phyloP scores from a whole-genome alignment of 2,329 filamentous ascomycete species.

The Pseudocercospora fuligena region DNA sequence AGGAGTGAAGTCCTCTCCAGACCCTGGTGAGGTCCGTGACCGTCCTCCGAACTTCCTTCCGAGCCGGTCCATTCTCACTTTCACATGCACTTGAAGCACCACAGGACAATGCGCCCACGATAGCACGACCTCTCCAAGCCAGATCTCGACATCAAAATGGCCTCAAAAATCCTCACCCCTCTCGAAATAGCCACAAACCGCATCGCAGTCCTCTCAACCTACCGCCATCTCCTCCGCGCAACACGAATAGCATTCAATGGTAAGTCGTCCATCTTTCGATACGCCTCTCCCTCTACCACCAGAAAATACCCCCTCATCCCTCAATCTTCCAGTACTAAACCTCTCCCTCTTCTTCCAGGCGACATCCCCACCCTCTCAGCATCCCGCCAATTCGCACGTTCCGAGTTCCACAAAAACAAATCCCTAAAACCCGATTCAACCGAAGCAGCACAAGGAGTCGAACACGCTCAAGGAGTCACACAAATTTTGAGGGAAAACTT shows the following conservation, averaged over 20 bases:
- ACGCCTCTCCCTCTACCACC: neutral
- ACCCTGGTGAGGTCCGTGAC: neutral
- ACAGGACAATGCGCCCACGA: slow-evolving; percentile 17
- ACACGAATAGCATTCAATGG: slow-evolving; percentile 83
- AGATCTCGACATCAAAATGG: slow-evolving; percentile 9
- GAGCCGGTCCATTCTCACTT: neutral
- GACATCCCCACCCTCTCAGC: slow-evolving; percentile 71
- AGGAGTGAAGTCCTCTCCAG: neutral
- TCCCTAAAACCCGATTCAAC: slow-evolving; percentile 56
- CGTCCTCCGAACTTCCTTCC: neutral
- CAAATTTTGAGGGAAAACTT: slow-evolving; percentile 80
- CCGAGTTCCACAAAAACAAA: slow-evolving; percentile 70
- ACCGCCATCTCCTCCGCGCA: slow-evolving; percentile 80
- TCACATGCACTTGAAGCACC: slow-evolving; percentile 17
- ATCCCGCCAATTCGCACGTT: slow-evolving; percentile 73
- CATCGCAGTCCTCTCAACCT: slow-evolving; percentile 73
- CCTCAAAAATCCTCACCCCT: slow-evolving; percentile 23
- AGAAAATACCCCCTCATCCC: slow-evolving; percentile 70
- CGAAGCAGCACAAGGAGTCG: slow-evolving; percentile 67
- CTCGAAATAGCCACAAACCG: slow-evolving; percentile 37
- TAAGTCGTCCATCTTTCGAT: slow-evolving; percentile 41
- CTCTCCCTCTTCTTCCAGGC: slow-evolving; percentile 47
- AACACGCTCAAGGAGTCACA: slow-evolving; percentile 82
- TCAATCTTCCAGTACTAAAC: neutral
- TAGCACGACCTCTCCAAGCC: neutral